Percentiles rank a stretch among this genome's conserved stretches.
Conservation (phyloP, 2,329 filamentous ascomycete genomes). For the Elsinoe ampelina region DNA sequence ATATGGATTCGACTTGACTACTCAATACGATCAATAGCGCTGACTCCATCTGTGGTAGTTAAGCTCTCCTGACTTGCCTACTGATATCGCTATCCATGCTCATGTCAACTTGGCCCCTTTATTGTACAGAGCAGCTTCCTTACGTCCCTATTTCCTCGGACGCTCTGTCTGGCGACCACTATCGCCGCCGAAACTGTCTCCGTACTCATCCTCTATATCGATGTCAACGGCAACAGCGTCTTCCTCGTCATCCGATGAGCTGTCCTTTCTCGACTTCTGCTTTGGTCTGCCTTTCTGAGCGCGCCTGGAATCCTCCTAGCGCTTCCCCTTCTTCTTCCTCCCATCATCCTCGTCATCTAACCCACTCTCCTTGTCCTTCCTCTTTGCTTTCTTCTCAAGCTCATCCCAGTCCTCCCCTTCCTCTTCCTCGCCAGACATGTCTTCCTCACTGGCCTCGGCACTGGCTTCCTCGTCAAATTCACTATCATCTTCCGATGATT, state of each 20-base stretch:
- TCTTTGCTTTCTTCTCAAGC: constrained; percentile 73
- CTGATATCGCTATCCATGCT: background rate
- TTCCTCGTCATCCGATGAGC: background rate
- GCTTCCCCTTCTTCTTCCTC: constrained; percentile 46
- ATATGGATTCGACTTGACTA: no score
- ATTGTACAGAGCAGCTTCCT: background rate
- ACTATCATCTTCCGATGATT: constrained; percentile 77
- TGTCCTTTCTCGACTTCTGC: background rate
- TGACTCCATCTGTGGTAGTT: no score
- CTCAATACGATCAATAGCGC: no score
- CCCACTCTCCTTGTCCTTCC: constrained; percentile 49
- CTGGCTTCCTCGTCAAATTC: constrained; percentile 88
- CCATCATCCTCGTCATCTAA: constrained; percentile 49
- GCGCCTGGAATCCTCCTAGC: background rate
- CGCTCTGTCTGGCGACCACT: background rate
- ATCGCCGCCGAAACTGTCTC: background rate
- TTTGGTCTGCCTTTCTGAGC: background rate
- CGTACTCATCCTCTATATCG: background rate
- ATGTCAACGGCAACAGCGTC: background rate
- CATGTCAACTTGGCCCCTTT: background rate
- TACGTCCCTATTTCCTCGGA: constrained; percentile 3
- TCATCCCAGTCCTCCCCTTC: constrained; percentile 92
- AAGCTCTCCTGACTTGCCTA: no score
- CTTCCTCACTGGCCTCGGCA: constrained; percentile 70
- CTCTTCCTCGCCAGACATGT: constrained; percentile 46